These are phyloP conservation scores for Xylaria curta DNA, from an alignment of 495 filamentous ascomycete genomes.

Conservation along the genomic window DNA sequence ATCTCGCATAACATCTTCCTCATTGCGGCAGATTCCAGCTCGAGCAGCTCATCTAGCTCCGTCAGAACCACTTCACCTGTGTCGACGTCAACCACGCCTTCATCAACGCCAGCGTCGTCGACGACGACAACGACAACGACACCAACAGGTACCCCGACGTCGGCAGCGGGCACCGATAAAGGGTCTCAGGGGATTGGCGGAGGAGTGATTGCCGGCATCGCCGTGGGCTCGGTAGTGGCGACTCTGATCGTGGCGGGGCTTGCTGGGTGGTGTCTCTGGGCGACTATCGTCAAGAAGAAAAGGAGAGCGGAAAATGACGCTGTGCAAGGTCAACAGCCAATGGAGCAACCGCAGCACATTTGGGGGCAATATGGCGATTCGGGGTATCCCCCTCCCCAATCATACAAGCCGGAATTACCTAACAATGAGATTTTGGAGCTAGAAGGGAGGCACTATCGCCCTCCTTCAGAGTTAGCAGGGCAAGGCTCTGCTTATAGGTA, in stretches of 20 bases:
- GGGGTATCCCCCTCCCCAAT: background rate
- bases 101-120: background rate
- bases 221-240: background rate
- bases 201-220: slow-evolving; percentile 1
- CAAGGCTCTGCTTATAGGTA: background rate
- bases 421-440: slow-evolving; percentile 9
- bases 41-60: slow-evolving; percentile 4
- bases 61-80: background rate
- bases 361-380: background rate
- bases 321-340: background rate
- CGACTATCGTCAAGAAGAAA: background rate
- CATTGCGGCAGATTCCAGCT: background rate
- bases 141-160: background rate
- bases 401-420: background rate
- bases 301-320: background rate
- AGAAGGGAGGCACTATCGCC: background rate
- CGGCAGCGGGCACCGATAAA: background rate
- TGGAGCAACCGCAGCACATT: background rate
- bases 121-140: background rate
- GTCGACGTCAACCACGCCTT: background rate
- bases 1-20: background rate
- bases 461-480: background rate
- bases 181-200: slow-evolving; percentile 5
- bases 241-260: slow-evolving; percentile 8
- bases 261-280: slow-evolving; percentile 2